A percentile compares a stretch with the other conserved stretches of the same genome.
phyloP scores from a whole-genome alignment of 345 rosid genomes.

The Mercurialis annua region DNA sequence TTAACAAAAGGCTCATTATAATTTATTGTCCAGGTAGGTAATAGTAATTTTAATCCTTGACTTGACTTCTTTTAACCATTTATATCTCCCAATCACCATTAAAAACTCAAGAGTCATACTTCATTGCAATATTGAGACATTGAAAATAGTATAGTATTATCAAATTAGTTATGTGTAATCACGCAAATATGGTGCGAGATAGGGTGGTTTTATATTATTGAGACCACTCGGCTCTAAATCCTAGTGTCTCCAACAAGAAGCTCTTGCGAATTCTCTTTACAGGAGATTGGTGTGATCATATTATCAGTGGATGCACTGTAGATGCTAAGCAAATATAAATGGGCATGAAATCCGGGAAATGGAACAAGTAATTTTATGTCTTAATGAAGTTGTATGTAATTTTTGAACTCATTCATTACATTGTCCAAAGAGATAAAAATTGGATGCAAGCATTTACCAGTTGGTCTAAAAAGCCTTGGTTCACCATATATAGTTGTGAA shows the following conservation, averaged over 20 bases:
- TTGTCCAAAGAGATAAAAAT: not conserved
- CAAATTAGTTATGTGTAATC: not conserved
- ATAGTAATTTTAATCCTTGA: not conserved
- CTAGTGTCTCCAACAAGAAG: not conserved
- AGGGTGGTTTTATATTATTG: not conserved
- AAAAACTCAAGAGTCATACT: not conserved
- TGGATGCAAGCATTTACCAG: slow-evolving; percentile 45
- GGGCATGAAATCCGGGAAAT: not conserved
- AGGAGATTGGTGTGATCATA: not conserved
- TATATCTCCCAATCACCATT: not conserved
- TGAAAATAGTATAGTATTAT: not conserved
- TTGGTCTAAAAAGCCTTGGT: slow-evolving; percentile 90
- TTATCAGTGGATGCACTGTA: not conserved
- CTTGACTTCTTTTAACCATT: not conserved
- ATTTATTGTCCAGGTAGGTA: not conserved
- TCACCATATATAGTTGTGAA: slow-evolving; percentile 86
- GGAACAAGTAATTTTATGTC: not conserved
- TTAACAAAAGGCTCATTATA: not conserved
- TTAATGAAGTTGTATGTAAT: not conserved
- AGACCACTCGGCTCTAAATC: not conserved
- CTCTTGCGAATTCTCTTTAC: not conserved
- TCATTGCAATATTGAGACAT: not conserved
- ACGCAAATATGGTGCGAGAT: not conserved
- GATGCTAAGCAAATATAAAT: not conserved
- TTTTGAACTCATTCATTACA: not conserved